phyloP scores from a whole-genome alignment of 768 basidiomycete genomes.

The Hypsizygus marmoreus region DNA sequence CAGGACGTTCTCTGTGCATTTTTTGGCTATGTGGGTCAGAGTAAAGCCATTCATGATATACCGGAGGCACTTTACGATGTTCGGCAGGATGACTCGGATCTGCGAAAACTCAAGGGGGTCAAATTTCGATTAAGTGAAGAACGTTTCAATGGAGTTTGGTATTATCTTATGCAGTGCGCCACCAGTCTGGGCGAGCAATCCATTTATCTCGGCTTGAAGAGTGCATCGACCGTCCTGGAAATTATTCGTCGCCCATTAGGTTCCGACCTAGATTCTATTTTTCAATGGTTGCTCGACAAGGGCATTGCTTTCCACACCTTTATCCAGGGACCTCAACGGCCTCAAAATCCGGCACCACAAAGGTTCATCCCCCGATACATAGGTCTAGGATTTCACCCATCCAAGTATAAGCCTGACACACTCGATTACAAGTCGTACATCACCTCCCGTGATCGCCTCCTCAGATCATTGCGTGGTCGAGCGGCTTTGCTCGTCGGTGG shows the following conservation, averaged over 20 bases:
- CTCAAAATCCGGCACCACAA: not conserved
- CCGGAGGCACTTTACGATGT: conserved; percentile 3
- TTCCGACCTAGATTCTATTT: conserved; percentile 1
- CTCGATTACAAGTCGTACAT: conserved; percentile 11
- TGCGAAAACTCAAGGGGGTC: not conserved
- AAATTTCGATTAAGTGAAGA: not conserved
- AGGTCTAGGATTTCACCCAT: conserved; percentile 17
- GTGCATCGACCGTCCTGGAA: conserved; percentile 11
- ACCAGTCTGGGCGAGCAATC: not conserved
- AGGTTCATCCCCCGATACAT: not conserved
- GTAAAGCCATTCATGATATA: not conserved
- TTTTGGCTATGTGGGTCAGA: conserved; percentile 2
- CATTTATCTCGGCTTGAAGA: conserved; percentile 6
- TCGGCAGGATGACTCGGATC: not conserved
- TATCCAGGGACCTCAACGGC: not conserved
- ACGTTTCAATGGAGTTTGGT: too few species aligned
- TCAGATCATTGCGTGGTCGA: conserved; percentile 19
- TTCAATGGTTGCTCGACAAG: conserved; percentile 3
- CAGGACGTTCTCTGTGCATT: conserved; percentile 1
- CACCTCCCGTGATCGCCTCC: not conserved
- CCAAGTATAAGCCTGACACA: conserved; percentile 1
- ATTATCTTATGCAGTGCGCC: too few species aligned
- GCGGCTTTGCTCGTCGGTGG: conserved; percentile 26
- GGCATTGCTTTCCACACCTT: conserved; percentile 15
- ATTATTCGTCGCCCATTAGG: conserved; percentile 1